These are phyloP conservation scores for Letharia columbiana DNA, from an alignment of 495 filamentous ascomycete genomes.

Conservation along the genomic window DNA sequence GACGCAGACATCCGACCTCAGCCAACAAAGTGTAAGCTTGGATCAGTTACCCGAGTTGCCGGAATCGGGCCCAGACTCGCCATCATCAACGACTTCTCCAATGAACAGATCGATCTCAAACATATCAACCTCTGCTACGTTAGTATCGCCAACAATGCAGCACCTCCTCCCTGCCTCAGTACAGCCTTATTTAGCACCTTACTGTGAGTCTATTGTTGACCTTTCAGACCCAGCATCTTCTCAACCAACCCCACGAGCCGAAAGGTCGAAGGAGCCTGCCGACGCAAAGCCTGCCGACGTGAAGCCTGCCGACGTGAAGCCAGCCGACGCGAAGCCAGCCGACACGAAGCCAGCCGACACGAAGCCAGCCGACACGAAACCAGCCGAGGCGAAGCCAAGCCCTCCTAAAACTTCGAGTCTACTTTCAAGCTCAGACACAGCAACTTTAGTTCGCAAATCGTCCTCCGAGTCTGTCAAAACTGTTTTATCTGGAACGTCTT, in stretches of 20 bases:
- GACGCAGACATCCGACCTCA: constrained; percentile 11
- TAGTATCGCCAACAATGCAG: constrained; percentile 12
- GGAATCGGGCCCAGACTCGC: constrained; percentile 23
- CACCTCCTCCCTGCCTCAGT: constrained; percentile 18
- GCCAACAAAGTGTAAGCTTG: constrained; percentile 15
- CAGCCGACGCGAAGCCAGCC: background rate
- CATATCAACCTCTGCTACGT: constrained; percentile 6
- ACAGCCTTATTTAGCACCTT: constrained; percentile 4
- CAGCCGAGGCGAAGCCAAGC: background rate
- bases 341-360: constrained; percentile 3
- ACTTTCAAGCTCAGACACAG: constrained; percentile 9
- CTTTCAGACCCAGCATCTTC: background rate
- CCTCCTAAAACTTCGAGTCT: constrained; percentile 6
- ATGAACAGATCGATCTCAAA: constrained; percentile 18
- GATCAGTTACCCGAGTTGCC: constrained; percentile 26
- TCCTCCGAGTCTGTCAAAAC: constrained; percentile 1
- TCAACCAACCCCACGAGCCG: constrained; percentile 16
- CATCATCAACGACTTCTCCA: constrained; percentile 22
- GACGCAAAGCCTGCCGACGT: constrained; percentile 9
- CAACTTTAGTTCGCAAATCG: constrained; percentile 3
- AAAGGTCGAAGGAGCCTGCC: constrained; percentile 13
- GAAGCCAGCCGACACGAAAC: background rate
- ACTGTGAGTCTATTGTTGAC: constrained; percentile 22
- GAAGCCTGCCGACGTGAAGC: background rate
- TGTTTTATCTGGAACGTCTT: constrained; percentile 1